A percentile compares a stretch with the other conserved stretches of the same genome.
These are phyloP conservation scores for Beta macrorhiza DNA, from an alignment of 179 eudicot species.

Conservation along the genomic window DNA sequence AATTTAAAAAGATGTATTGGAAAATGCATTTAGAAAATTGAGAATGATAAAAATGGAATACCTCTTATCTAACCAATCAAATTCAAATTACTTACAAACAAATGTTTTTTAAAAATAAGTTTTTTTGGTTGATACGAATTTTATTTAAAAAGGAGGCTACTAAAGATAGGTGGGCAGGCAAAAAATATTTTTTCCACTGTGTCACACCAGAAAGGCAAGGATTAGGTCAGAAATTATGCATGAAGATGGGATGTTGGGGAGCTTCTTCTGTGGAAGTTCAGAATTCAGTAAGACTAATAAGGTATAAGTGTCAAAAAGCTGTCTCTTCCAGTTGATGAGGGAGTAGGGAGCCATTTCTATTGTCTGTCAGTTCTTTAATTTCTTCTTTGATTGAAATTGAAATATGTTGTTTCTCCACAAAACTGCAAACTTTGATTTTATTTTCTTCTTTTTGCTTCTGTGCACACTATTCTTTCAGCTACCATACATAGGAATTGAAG, in stretches of 20 bases:
- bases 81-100: no score
- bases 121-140: no score
- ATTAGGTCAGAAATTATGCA: neutral
- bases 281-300: neutral
- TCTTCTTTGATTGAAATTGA: neutral
- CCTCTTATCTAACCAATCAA: no score
- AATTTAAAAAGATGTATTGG: no score
- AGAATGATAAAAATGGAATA: no score
- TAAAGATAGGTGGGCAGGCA: no score
- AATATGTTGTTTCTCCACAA: neutral
- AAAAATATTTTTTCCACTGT: no score
- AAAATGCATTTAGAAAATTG: no score
- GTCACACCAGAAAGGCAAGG: constrained; percentile 2
- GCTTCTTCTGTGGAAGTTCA: neutral
- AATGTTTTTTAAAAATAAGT: no score
- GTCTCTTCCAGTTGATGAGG: neutral
- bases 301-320: constrained; percentile 15
- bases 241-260: neutral
- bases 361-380: neutral
- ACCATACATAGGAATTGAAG: neutral
- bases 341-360: neutral
- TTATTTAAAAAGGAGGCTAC: no score
- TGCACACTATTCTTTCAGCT: neutral
- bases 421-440: neutral
- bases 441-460: no score